Evolutionary conservation across 2,329 filamentous ascomycete species (phyloP).

Genomic region (Alternaria ventricosa): DNA sequence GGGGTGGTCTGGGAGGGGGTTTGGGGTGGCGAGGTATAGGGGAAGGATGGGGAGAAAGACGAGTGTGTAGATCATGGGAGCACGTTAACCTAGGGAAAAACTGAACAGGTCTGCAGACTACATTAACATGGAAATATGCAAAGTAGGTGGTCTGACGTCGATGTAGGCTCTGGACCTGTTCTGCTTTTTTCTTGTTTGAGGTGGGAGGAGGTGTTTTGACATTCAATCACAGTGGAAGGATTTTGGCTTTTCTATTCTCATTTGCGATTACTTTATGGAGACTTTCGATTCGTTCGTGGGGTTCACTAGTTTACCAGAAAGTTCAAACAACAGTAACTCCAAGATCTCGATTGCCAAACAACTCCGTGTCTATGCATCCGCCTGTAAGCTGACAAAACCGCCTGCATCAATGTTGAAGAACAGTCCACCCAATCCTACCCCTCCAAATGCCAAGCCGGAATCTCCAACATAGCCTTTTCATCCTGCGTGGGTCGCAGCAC

Average conservation of each 20-base stretch:
- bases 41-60: background rate
- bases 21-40: background rate
- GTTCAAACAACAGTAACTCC: background rate
- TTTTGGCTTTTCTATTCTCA: background rate
- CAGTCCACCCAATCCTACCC: background rate
- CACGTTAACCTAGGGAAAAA: too few species aligned
- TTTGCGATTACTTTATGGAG: background rate
- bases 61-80: background rate
- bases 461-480: background rate
- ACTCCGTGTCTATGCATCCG: too few species aligned
- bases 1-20: too few species aligned
- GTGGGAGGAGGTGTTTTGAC: background rate
- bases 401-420: too few species aligned
- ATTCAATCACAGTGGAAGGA: background rate
- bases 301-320: background rate
- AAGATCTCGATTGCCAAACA: background rate
- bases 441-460: background rate
- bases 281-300: background rate
- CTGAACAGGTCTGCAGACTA: too few species aligned
- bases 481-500: background rate
- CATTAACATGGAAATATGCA: too few species aligned
- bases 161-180: too few species aligned
- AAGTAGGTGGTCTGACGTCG: too few species aligned
- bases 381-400: too few species aligned
- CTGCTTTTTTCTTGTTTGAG: too few species aligned